A percentile compares a stretch with the other conserved stretches of the same genome.
phyloP scores from a whole-genome alignment of 495 filamentous ascomycete genomes.

The Neurospora sublineolata region DNA sequence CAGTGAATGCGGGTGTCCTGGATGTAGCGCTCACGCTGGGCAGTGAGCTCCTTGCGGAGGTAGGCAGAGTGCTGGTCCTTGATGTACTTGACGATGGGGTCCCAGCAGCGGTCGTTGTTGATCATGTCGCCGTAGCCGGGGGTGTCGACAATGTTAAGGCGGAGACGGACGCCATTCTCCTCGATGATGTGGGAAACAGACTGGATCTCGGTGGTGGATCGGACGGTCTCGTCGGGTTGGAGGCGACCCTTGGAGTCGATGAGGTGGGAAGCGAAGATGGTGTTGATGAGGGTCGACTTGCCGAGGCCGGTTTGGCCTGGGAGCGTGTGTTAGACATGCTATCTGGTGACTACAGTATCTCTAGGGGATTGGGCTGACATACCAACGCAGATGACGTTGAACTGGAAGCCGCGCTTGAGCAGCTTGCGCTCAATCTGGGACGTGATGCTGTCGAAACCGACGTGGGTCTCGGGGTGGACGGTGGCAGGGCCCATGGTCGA shows the following conservation, averaged over 20 bases:
- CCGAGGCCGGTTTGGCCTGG: conserved; percentile 94
- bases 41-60: conserved; percentile 98
- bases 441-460: conserved; percentile 99
- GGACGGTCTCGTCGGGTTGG: conserved; percentile 80
- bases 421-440: conserved; percentile 98
- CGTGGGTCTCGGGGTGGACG: conserved; percentile 88
- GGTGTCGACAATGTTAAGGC: conserved; percentile 94
- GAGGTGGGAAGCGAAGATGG: conserved; percentile 98
- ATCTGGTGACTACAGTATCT: no score
- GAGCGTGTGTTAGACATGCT: no score
- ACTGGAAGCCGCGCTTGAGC: conserved; percentile 98
- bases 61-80: conserved; percentile 99
- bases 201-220: conserved; percentile 95
- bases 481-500: conserved; percentile 33
- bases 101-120: conserved; percentile 99
- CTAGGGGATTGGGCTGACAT: no score
- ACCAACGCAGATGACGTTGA: conserved; percentile 99
- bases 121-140: conserved; percentile 97
- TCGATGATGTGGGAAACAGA: conserved; percentile 97
- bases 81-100: conserved; percentile 99
- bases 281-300: conserved; percentile 99
- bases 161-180: conserved; percentile 96
- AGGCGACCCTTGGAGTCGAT: conserved; percentile 97
- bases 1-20: conserved; percentile 98
- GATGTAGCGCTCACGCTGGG: conserved; percentile 97